Percentiles rank a stretch among this genome's conserved stretches.
These are phyloP conservation scores for Exophiala bonariae DNA, from an alignment of 2,329 filamentous ascomycete genomes.

Conservation along the genomic window DNA sequence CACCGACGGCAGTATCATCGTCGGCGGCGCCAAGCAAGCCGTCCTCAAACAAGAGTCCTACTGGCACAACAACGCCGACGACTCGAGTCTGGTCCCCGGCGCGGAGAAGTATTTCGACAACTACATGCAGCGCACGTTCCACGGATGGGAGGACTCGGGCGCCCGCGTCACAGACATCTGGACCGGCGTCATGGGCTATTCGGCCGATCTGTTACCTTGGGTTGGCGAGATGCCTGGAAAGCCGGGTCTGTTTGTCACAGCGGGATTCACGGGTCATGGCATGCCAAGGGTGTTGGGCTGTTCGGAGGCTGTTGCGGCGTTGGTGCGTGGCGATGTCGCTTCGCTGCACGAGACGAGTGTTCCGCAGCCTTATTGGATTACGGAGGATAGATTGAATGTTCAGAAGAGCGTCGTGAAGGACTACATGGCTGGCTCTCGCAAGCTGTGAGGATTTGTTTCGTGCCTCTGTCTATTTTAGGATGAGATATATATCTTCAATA, in stretches of 20 bases:
- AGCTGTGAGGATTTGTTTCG: slow-evolving; percentile 6
- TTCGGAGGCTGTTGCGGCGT: slow-evolving; percentile 55
- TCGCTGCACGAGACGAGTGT: slow-evolving; percentile 32
- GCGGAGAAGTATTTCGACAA: slow-evolving; percentile 39
- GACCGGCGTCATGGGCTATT: slow-evolving; percentile 56
- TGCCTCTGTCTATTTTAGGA: too few relatives aligned
- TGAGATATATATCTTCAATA: too few relatives aligned
- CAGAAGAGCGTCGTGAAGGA: slow-evolving; percentile 13
- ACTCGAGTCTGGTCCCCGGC: slow-evolving; percentile 39
- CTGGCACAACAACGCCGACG: slow-evolving; percentile 49
- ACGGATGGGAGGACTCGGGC: slow-evolving; percentile 41
- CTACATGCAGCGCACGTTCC: slow-evolving; percentile 39
- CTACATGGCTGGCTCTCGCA: slow-evolving; percentile 22
- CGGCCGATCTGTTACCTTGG: slow-evolving; percentile 51
- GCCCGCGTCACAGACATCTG: slow-evolving; percentile 34
- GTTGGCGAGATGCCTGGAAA: slow-evolving; percentile 51
- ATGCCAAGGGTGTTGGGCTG: slow-evolving; percentile 61
- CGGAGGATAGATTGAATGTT: slow-evolving; percentile 27
- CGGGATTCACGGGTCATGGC: slow-evolving; percentile 66
- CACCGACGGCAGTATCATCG: slow-evolving; percentile 55
- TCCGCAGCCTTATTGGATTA: slow-evolving; percentile 37
- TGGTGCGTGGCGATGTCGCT: slow-evolving; percentile 21
- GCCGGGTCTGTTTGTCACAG: slow-evolving; percentile 55
- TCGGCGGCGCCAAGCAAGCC: slow-evolving; percentile 60
- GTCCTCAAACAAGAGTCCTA: slow-evolving; percentile 31